Conservation (phyloP, 169 alveolate genomes). For the Eimeria sp. region DNA sequence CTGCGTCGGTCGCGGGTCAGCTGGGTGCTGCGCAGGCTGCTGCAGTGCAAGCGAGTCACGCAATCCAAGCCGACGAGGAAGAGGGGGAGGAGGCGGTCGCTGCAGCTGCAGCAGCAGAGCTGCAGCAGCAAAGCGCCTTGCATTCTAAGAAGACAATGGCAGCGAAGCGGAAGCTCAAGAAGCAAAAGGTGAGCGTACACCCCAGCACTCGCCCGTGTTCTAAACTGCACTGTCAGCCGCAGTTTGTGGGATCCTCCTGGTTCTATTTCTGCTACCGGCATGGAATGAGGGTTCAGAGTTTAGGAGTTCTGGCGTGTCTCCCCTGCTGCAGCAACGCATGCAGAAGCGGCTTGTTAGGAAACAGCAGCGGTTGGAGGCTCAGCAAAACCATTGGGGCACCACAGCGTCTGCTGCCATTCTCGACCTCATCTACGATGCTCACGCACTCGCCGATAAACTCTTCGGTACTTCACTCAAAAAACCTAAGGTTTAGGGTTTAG, state of each 20-base stretch:
- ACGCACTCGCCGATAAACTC: slow-evolving; percentile 91
- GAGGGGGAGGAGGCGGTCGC: slow-evolving; percentile 64
- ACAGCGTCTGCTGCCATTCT: slow-evolving; percentile 83
- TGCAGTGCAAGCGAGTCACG: neutral
- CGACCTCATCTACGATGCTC: slow-evolving; percentile 92
- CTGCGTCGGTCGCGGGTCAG: neutral
- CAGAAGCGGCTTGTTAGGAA: slow-evolving; percentile 57
- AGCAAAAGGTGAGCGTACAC: slow-evolving; percentile 27
- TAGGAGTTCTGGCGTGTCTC: neutral
- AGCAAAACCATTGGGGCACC: slow-evolving; percentile 23
- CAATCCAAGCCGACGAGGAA: slow-evolving; percentile 42
- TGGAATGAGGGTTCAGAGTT: neutral
- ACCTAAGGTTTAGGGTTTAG: neutral
- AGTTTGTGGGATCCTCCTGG: neutral
- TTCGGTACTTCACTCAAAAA: slow-evolving; percentile 62
- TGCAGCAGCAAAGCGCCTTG: slow-evolving; percentile 15
- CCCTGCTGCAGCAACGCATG: slow-evolving; percentile 49
- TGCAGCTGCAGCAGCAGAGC: slow-evolving; percentile 61
- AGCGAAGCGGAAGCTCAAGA: slow-evolving; percentile 44
- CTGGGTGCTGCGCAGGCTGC: neutral
- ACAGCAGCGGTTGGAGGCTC: slow-evolving; percentile 77
- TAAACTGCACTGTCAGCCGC: neutral
- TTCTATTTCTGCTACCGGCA: neutral
- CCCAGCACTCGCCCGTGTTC: neutral
- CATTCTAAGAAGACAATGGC: slow-evolving; percentile 64